phyloP scores from a whole-genome alignment of 306 rosid genomes.

The Dalbergia cultrata region DNA sequence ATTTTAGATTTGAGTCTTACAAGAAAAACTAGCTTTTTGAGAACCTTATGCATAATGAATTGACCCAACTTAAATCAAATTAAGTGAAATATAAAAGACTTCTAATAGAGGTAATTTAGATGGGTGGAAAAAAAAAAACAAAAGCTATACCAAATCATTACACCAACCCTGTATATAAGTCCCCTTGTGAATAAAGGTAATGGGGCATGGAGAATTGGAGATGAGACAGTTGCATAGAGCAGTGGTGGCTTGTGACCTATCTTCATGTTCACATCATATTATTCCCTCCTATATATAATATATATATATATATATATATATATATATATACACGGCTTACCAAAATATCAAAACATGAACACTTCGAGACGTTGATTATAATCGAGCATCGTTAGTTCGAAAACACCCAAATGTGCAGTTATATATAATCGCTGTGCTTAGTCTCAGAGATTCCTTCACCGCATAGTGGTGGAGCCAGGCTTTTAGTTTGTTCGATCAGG shows the following conservation, averaged over 20 bases:
- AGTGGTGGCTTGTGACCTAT: constrained; percentile 6
- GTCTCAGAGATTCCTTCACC: background rate
- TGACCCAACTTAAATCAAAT: no score
- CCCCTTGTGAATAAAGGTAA: background rate
- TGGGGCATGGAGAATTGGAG: background rate
- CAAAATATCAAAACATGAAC: background rate
- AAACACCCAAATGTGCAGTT: background rate
- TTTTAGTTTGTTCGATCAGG: no score
- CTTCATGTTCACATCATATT: background rate
- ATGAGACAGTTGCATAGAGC: background rate
- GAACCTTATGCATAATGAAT: no score
- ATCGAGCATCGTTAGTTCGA: background rate
- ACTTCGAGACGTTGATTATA: background rate
- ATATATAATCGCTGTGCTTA: background rate
- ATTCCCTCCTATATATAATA: constrained; percentile 26
- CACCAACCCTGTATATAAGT: background rate
- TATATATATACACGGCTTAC: background rate
- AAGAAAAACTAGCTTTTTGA: no score
- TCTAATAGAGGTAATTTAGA: no score
- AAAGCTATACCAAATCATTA: no score
- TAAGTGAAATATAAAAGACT: no score
- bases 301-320: background rate
- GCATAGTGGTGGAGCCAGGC: background rate
- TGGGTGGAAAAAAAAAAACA: no score
- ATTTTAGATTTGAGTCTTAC: no score